These are phyloP conservation scores for Penicillium bialowiezense DNA, from an alignment of 495 filamentous ascomycete species.

Conservation along the genomic window DNA sequence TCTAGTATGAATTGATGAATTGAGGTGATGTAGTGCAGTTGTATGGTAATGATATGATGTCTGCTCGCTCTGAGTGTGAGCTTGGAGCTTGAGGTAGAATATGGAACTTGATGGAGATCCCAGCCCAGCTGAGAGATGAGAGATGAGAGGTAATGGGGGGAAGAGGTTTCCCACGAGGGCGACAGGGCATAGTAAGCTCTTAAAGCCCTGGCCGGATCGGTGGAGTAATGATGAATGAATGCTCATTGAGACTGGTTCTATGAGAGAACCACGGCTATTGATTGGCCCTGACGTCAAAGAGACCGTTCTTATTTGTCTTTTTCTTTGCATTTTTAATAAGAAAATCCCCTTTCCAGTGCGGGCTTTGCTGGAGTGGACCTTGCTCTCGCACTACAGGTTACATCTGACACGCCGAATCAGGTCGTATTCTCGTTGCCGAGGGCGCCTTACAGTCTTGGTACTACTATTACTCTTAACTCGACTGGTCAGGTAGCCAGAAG, in stretches of 20 bases:
- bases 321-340: neutral
- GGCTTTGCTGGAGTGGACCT: too few relatives aligned
- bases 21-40: neutral
- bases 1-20: neutral
- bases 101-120: neutral
- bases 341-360: too few relatives aligned
- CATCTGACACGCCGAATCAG: conserved; percentile 7
- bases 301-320: neutral
- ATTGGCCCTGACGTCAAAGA: conserved; percentile 27
- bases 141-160: conserved; percentile 1
- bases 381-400: conserved; percentile 3
- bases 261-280: conserved; percentile 13
- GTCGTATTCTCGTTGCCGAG: conserved; percentile 1
- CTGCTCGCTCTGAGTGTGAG: neutral
- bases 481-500: neutral
- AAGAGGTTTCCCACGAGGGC: neutral
- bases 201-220: conserved; percentile 8
- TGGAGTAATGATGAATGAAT: conserved; percentile 16
- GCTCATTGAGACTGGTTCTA: conserved; percentile 10
- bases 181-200: neutral
- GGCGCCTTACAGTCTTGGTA: neutral
- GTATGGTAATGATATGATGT: neutral
- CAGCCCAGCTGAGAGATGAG: too few relatives aligned
- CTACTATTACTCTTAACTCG: too few relatives aligned
- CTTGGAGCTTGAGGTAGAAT: neutral